A percentile compares a stretch with the other conserved stretches of the same genome.
These are phyloP conservation scores for Fagus sylvatica DNA, from an alignment of 306 rosid species.

Conservation along the genomic window DNA sequence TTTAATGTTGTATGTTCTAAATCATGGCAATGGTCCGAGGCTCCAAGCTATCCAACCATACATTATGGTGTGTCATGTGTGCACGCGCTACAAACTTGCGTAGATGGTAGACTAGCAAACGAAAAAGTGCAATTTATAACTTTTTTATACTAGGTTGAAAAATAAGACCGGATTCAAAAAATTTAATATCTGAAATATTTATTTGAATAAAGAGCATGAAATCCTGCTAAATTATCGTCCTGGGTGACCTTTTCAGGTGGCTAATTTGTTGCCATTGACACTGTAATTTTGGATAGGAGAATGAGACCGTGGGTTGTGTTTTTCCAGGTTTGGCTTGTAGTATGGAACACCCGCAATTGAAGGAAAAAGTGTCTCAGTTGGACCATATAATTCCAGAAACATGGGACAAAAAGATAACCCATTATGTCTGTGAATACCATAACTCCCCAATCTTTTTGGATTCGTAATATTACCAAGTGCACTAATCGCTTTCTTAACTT, in stretches of 20 bases:
- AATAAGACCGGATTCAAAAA: too few species aligned
- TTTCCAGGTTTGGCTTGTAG: conserved; percentile 1
- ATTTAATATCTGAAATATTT: too few species aligned
- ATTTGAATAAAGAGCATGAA: too few species aligned
- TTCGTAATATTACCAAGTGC: conserved; percentile 16
- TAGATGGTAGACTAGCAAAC: too few species aligned
- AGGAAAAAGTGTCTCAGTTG: not conserved
- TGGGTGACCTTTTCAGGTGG: conserved; percentile 20
- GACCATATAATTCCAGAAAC: conserved; percentile 8
- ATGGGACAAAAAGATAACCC: not conserved
- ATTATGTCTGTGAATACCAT: conserved; percentile 13
- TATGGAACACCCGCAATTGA: conserved; percentile 26
- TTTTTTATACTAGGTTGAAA: too few species aligned
- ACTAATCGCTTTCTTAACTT: not conserved
- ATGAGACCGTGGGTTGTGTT: not conserved
- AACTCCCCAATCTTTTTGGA: not conserved
- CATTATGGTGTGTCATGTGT: too few species aligned
- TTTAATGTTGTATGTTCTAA: too few species aligned
- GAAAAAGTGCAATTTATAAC: too few species aligned
- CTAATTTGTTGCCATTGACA: conserved; percentile 7
- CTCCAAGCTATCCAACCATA: too few species aligned
- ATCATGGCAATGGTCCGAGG: too few species aligned
- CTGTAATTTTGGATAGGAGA: conserved; percentile 25
- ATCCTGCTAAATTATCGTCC: conserved; percentile 30
- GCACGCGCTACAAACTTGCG: too few species aligned